Evolutionary conservation across 352 stramenopile genomes (phyloP).

Genomic region (Phytophthora tentaculata): DNA sequence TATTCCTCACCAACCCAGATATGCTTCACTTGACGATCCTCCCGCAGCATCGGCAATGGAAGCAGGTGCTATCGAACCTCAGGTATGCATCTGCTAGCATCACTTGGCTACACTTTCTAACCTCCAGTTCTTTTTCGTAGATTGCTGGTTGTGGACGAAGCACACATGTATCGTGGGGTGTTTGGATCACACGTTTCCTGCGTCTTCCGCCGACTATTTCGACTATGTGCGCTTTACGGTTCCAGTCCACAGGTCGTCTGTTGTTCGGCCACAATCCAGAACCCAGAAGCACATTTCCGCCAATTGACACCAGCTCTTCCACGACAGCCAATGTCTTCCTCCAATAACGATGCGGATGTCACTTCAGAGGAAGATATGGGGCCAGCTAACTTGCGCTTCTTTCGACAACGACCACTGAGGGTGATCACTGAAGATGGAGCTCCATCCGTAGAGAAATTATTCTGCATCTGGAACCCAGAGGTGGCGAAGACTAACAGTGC

Average conservation of each 20-base stretch:
- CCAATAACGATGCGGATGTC: background rate
- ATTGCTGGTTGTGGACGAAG: constrained; percentile 84
- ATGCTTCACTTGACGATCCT: constrained; percentile 98
- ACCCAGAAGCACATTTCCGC: constrained; percentile 93
- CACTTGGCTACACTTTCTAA: background rate
- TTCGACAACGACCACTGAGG: constrained; percentile 52
- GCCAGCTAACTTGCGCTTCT: constrained; percentile 66
- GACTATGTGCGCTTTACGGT: constrained; percentile 86
- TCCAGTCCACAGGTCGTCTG: constrained; percentile 91
- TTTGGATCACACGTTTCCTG: constrained; percentile 87
- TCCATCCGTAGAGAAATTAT: constrained; percentile 91
- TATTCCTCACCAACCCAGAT: constrained; percentile 99
- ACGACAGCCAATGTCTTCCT: constrained; percentile 1
- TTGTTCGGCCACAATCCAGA: constrained; percentile 96
- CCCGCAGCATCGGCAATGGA: constrained; percentile 92
- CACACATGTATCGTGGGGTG: constrained; percentile 95
- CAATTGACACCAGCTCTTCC: constrained; percentile 86
- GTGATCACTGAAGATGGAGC: constrained; percentile 92
- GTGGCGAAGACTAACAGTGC: constrained; percentile 26
- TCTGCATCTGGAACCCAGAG: constrained; percentile 96
- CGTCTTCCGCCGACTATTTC: constrained; percentile 92
- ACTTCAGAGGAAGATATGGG: constrained; percentile 5
- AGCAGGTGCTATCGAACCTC: constrained; percentile 89
- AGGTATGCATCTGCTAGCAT: constrained; percentile 47
- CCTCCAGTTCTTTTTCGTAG: constrained; percentile 29